Base-by-base conservation (phyloP, 1,284 basidiomycete species). In the Cutaneotrichosporon mucoides region DNA sequence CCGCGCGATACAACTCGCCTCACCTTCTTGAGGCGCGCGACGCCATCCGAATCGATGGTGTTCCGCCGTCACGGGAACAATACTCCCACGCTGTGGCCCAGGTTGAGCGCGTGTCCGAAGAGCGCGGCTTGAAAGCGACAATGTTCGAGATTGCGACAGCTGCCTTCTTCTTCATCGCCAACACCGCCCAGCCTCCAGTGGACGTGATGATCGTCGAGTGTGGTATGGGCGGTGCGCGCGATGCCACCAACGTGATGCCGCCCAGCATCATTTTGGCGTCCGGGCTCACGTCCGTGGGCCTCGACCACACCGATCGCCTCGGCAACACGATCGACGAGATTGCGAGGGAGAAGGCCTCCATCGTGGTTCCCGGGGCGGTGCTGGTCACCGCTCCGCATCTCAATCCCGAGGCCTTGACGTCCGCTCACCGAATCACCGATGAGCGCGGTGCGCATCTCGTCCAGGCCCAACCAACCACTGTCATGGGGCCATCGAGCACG, bases 281-380 rank as follows among this genome's bases (percentile, higher is more conserved):
- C 38, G 87, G 87, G 13, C 82, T 99, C 38, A 90, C 92, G 0
- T 81, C 87, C 1, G 89, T 99, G 40, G 93, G 92, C 71, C 80
- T 96, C 43, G 96, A 99, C 76, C 95, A 99, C 76, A 91, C 95
- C 65, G 84, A 84, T 6, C 90, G 96, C 70, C 82, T 99, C 4
- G 96, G 95, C 0, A 76, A 83, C 56, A 88, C 90, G 0, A 79
- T 93, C 6, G 80, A 79, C 5, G 84, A 82, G 34, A 98, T 99
- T 62, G 84, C 93, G 0, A 77, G 76, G 42, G 89, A 96, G 71
- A 99, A 99, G 75, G 86, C 88, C 0, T 86, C 85, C 1, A 97
- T 99, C 56, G 85, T 87, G 11, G 84, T 90, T 54, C 68, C 70
- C 1, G 84, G 83, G 1, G 86, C 83, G 51, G 83, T 90, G 0